Percentiles rank a stretch among this genome's conserved stretches.
These are phyloP conservation scores for Colletotrichum sublineola DNA, from an alignment of 2,329 filamentous ascomycete species.

Conservation along the genomic window DNA sequence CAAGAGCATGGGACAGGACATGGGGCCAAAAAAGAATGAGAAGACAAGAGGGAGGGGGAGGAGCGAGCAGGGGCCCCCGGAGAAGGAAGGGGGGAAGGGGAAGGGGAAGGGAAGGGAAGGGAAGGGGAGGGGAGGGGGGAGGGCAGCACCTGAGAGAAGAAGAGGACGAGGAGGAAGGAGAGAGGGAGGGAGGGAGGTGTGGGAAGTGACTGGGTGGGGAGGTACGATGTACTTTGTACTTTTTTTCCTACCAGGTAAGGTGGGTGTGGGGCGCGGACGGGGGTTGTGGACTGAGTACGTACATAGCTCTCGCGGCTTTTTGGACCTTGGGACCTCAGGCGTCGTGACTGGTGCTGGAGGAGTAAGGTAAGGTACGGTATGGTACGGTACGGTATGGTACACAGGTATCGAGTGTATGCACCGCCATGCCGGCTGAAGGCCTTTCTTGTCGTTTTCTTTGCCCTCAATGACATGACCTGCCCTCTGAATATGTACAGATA, in stretches of 20 bases:
- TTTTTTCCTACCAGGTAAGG: not conserved
- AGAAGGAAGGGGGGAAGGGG: constrained; percentile 19
- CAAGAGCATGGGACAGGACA: constrained; percentile 21
- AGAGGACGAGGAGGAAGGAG: constrained; percentile 1
- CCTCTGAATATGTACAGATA: no score
- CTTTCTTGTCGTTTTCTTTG: not conserved
- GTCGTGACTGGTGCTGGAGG: constrained; percentile 6
- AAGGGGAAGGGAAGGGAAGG: constrained; percentile 8
- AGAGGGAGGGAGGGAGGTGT: constrained; percentile 10
- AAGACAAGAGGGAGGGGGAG: constrained; percentile 27
- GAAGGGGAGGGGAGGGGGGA: not conserved
- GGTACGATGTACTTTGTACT: no score
- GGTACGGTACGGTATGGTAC: constrained; percentile 19
- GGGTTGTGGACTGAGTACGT: not conserved
- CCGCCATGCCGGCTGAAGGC: constrained; percentile 26
- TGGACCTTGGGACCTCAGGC: constrained; percentile 16
- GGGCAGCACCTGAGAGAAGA: constrained; percentile 1
- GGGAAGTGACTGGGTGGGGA: constrained; percentile 2
- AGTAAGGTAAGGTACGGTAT: not conserved
- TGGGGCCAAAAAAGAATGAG: constrained; percentile 10
- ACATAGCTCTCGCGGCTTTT: not conserved
- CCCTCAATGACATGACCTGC: not conserved
- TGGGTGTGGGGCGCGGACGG: not conserved
- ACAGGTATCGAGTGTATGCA: constrained; percentile 27
- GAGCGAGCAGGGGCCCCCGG: constrained; percentile 36